A percentile compares a stretch with the other conserved stretches of the same genome.
phyloP scores from a whole-genome alignment of 441 rosid species.

The Adansonia madagascariensis region DNA sequence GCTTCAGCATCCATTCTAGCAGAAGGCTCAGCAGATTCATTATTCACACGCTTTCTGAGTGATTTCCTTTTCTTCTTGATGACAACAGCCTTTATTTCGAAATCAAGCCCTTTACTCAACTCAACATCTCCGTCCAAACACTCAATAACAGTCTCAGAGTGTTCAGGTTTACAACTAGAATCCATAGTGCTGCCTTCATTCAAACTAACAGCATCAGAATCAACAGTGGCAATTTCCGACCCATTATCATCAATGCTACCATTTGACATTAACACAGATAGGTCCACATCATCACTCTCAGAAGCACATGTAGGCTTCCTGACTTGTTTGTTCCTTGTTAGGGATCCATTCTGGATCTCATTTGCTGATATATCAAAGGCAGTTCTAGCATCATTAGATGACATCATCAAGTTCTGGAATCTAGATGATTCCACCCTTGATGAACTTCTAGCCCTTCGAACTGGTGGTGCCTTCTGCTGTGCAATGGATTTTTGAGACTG shows the following conservation, averaged over 20 bases:
- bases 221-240: slow-evolving; percentile 72
- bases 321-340: slow-evolving; percentile 48
- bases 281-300: slow-evolving; percentile 61
- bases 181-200: slow-evolving; percentile 67
- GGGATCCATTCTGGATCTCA: slow-evolving; percentile 42
- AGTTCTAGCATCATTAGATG: slow-evolving; percentile 53
- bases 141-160: slow-evolving; percentile 48
- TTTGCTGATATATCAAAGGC: slow-evolving; percentile 41
- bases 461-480: slow-evolving; percentile 42
- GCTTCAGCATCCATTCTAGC: slow-evolving; percentile 30
- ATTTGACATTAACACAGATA: slow-evolving; percentile 55
- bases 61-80: slow-evolving; percentile 83
- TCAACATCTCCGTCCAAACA: slow-evolving; percentile 59
- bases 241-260: slow-evolving; percentile 67
- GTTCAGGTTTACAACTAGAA: slow-evolving; percentile 60
- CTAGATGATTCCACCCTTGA: slow-evolving; percentile 51
- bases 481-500: slow-evolving; percentile 49
- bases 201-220: slow-evolving; percentile 60
- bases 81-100: slow-evolving; percentile 65
- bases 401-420: slow-evolving; percentile 43
- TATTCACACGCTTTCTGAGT: slow-evolving; percentile 58
- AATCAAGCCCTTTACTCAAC: slow-evolving; percentile 70
- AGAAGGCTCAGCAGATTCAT: slow-evolving; percentile 51
- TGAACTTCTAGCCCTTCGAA: slow-evolving; percentile 61
- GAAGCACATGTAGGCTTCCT: slow-evolving; percentile 61